Evolutionary conservation across 2,329 filamentous ascomycete species (phyloP).

Genomic region (Xylaria polymorpha): DNA sequence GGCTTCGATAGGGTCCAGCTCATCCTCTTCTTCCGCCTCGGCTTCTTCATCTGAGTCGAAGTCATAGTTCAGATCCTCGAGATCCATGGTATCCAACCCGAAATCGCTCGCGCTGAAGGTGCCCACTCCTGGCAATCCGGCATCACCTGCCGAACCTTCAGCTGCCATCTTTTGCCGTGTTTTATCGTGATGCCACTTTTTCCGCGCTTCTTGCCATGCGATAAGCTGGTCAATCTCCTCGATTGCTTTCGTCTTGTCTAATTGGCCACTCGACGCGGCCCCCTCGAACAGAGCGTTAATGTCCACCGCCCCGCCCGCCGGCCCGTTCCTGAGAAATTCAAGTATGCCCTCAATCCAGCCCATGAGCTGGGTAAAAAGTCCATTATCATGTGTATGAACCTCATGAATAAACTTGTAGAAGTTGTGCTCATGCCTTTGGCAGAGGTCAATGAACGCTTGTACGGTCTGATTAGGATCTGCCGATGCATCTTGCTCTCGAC

Average conservation of each 20-base stretch:
- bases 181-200: constrained; percentile 99
- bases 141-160: constrained; percentile 68
- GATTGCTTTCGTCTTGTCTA: constrained; percentile 79
- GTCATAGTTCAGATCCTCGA: constrained; percentile 86
- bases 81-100: constrained; percentile 85
- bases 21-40: constrained; percentile 78
- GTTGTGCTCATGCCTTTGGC: constrained; percentile 92
- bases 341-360: constrained; percentile 96
- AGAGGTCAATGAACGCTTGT: constrained; percentile 97
- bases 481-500: constrained; percentile 80
- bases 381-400: constrained; percentile 96
- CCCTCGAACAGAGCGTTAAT: constrained; percentile 94
- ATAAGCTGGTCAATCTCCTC: constrained; percentile 87
- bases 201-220: constrained; percentile 91
- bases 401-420: constrained; percentile 99
- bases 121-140: constrained; percentile 63
- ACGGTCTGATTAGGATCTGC: constrained; percentile 98
- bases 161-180: constrained; percentile 99
- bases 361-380: constrained; percentile 96
- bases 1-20: constrained; percentile 86
- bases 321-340: constrained; percentile 89
- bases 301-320: constrained; percentile 85
- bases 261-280: constrained; percentile 71
- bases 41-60: constrained; percentile 75
- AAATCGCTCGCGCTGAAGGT: constrained; percentile 86